Evolutionary conservation across 352 stramenopile genomes (phyloP).

Genomic region (Phytophthora melonis): DNA sequence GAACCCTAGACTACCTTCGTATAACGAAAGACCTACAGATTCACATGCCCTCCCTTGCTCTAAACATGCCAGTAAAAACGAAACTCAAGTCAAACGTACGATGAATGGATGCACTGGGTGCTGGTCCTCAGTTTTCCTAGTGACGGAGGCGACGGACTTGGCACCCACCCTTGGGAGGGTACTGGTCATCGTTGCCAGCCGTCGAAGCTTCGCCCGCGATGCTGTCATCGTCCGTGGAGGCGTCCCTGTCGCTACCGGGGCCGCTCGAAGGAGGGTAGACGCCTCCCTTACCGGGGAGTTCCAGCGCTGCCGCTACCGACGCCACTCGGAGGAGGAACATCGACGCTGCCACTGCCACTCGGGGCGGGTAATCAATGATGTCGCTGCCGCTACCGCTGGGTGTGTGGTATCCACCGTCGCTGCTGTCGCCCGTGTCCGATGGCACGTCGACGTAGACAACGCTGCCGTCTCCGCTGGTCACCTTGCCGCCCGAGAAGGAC

Average conservation of each 20-base stretch:
- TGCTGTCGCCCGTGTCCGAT: not conserved
- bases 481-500: not conserved
- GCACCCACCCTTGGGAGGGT: slow-evolving; percentile 11
- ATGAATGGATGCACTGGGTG: not conserved
- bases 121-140: not conserved
- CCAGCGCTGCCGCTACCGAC: slow-evolving; percentile 3
- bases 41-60: not conserved
- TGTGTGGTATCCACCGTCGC: not conserved
- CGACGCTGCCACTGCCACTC: not conserved
- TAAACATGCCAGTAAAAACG: slow-evolving; percentile 3
- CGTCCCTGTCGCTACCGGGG: slow-evolving; percentile 10
- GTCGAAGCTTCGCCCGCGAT: slow-evolving; percentile 2
- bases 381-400: not conserved
- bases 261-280: not conserved
- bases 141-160: slow-evolving; percentile 29
- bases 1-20: not conserved
- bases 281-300: slow-evolving; percentile 2
- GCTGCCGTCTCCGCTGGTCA: slow-evolving; percentile 12
- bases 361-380: no score
- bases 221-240: slow-evolving; percentile 5
- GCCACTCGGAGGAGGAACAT: slow-evolving; percentile 4
- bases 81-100: slow-evolving; percentile 11
- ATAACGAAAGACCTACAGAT: no score
- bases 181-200: not conserved
- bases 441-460: not conserved